Evolutionary conservation across 1,284 basidiomycete genomes (phyloP), one percentile per base, ranked within the genome.

Genomic region (Cryptococcus sp.): DNA sequence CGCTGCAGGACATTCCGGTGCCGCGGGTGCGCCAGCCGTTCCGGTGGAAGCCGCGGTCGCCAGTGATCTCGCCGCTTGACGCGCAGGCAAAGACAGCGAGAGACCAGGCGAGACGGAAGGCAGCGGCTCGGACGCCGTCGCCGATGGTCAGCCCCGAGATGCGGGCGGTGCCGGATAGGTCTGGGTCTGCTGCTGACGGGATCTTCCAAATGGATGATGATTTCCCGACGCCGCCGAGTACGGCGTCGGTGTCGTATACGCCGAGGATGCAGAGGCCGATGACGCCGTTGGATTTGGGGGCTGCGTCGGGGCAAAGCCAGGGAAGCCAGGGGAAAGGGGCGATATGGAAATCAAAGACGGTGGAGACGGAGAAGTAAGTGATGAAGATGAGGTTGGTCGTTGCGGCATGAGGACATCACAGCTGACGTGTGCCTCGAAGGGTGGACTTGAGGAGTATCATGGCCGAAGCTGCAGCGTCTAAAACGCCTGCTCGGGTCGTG

Each of bases 371-470:
- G 23, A 73, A 77, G 83, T 82, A 69, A 61, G 82, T 79, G 1
- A 9, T 18, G 44, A 35, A n/a, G n/a, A n/a, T n/a, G n/a, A n/a
- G n/a, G n/a, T n/a, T n/a, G n/a, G n/a, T n/a, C n/a, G n/a, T n/a
- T n/a, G n/a, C n/a, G n/a, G 47, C 46, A 48, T 23, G 53, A 37
- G 24, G 49, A 36, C 24, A 43, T 39, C n/a, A 9, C n/a, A 50
- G 18, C 16, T 55, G 28, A 33, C 55, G 36, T 23, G 20, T 35
- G 6, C 21, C 40, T 20, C 37, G 52, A 62, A 90, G 87, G 28
- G 82, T 86, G 9, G 90, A 95, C 69, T 85, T 96, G 80, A 86
- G 88, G 64, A 80, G 84, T 20, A 86, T 97, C 60, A 91, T 96
- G 84, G 89, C 88, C 0, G 89, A 91, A 71, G 84, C 75, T 1